Conservation (phyloP, 2,329 filamentous ascomycete genomes). For the Penicillium griseofulvum region DNA sequence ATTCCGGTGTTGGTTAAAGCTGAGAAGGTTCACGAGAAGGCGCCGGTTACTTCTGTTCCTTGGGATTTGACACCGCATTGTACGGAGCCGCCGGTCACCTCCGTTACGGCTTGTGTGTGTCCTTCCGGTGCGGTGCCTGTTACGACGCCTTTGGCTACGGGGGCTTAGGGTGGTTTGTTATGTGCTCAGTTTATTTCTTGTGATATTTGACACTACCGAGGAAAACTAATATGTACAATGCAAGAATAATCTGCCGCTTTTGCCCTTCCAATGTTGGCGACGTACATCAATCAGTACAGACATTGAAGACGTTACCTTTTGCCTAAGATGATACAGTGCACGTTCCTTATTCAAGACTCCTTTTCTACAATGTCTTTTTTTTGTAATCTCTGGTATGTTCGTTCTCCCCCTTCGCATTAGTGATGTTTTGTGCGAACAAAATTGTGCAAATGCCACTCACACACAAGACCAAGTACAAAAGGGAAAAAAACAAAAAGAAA, state of each 20-base stretch:
- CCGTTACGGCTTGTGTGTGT: slow-evolving; percentile 32
- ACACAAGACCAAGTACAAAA: neutral
- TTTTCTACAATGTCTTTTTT: too few species aligned
- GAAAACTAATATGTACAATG: neutral
- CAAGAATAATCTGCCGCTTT: too few species aligned
- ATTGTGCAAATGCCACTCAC: neutral
- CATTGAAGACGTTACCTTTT: too few species aligned
- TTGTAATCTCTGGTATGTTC: too few species aligned
- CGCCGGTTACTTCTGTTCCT: slow-evolving; percentile 18
- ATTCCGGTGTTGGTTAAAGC: slow-evolving; percentile 53
- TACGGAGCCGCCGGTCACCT: slow-evolving; percentile 33
- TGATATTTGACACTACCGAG: too few species aligned
- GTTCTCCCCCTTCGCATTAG: too few species aligned
- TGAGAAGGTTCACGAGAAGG: slow-evolving; percentile 21
- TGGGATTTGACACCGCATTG: slow-evolving; percentile 35
- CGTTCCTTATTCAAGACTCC: too few species aligned
- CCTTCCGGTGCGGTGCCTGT: slow-evolving; percentile 30
- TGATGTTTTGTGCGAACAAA: neutral
- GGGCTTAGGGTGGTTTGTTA: neutral
- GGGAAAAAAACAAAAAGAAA: slow-evolving; percentile 10
- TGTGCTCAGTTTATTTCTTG: too few species aligned
- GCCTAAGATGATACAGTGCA: too few species aligned
- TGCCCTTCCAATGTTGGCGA: neutral
- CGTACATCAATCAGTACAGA: neutral
- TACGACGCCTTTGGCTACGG: slow-evolving; percentile 28